Base-by-base conservation (phyloP, 805 yeast genomes). In the Yarrowia divulgata region DNA sequence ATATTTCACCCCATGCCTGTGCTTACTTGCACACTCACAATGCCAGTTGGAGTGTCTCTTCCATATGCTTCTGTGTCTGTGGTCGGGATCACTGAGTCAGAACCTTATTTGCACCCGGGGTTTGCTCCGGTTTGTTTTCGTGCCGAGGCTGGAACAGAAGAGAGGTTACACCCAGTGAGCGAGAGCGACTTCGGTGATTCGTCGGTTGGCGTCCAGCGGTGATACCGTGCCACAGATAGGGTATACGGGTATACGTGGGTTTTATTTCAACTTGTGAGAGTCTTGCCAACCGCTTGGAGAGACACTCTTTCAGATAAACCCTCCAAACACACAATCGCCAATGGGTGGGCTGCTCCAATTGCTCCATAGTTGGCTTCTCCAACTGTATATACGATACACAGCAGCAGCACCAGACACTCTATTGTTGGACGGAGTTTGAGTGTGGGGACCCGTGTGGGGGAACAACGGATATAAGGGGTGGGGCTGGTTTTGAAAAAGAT, bases 81-180 rank as follows among this genome's bases (percentile, higher is more conserved):
- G 5, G 40, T 43, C 66, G 66, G 66, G 52, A 60, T 60, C 66
- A 60, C 66, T 60, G 66, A 60, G 66, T 60, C 66, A 60, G 52
- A 60, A 60, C 43, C 18, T 45, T 43, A 60, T 34, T 45, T 7
- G 3, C 66, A 43, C 66, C 52, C 50, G 50, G 29, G 18, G 52
- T 34, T 60, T 60, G 66, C 66, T 60, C 66, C 66, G 66, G 66
- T 43, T 60, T 34, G 42, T 60, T 60, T 43, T 60, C 66, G 66
- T 60, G 66, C 66, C 66, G 66, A 60, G 66, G 66, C 42, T 39
- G 43, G 43, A 18, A 18, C 9, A n/a, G 29, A 23, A 23, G 29
- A 23, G 29, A 23, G 55, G 37, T 50, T 48, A 48, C 52, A 45
- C 29, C 48, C 10, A 32, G 40, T 10, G 9, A 6, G 29, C 29